Base-by-base conservation (phyloP, 352 stramenopile species). In the Globisporangium nagaii region DNA sequence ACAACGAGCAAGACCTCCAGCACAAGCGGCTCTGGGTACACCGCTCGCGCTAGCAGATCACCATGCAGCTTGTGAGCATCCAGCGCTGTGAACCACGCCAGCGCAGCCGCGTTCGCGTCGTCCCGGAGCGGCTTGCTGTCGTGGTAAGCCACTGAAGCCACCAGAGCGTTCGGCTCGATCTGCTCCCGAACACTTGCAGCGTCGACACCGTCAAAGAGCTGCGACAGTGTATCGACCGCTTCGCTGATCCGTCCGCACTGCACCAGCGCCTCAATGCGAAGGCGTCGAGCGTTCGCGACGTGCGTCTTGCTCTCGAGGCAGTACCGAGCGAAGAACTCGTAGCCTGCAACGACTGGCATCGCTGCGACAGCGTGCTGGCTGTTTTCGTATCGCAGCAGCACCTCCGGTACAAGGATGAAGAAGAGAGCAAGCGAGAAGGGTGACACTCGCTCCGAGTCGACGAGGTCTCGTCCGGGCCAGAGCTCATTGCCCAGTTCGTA, bases 291-390 rank as follows among this genome's bases (percentile, higher is more conserved):
- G 37, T 89, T 89, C 17, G 64, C 70, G 3, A 79, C 36, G 24
- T 88, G 71, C n/a, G 73, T 71, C 15, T 22, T 22, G 31, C 84
- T 68, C 55, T 83, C 56, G 11, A 89, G 66, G 37, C 62, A 82
- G 24, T 51, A 67, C 10, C 58, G 46, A 3, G 72, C 62, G 2
- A 84, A 25, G 41, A 75, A 69, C 32, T 91, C 73, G 32, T 89
- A 89, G 1, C 47, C 63, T 19, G 71, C 51, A 17, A 89, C 75
- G 25, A 87, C 41, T 12, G 80, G 78, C 75, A 91, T 85, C 1
- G 60, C 66, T 22, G 62, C 62, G 13, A 66, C 58, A 6, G 77
- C 60, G 9, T 83, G 69, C 4, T 78, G 58, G n/a, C n/a, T n/a
- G n/a, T n/a, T n/a, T 17, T 78, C 66, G 19, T 88, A 83, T 27